Percentiles rank a stretch among this genome's conserved stretches.
Evolutionary conservation across 352 stramenopile species (phyloP).

Genomic region (Phytophthora constricta): DNA sequence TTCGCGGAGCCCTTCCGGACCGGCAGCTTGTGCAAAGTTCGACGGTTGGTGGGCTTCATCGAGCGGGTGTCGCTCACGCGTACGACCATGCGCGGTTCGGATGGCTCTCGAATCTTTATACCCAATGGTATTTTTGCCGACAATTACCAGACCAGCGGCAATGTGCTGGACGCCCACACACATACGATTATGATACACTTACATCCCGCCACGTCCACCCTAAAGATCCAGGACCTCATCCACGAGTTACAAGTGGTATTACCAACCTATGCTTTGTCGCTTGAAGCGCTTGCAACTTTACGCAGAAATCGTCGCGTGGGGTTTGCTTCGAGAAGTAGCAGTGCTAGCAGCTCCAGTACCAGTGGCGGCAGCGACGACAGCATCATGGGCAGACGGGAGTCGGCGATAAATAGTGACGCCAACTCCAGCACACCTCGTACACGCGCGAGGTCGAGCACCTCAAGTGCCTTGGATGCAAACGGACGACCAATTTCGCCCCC

Average conservation of each 20-base stretch:
- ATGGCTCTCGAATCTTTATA: constrained; percentile 78
- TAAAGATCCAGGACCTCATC: constrained; percentile 53
- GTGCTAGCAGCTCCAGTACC: constrained; percentile 38
- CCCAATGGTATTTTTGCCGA: constrained; percentile 85
- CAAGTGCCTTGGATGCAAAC: constrained; percentile 37
- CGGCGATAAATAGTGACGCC: constrained; percentile 28
- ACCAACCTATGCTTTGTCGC: constrained; percentile 42
- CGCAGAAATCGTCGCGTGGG: constrained; percentile 29
- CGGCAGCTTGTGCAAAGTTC: constrained; percentile 66
- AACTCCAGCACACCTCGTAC: constrained; percentile 20
- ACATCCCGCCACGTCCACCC: constrained; percentile 44
- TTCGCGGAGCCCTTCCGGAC: constrained; percentile 85
- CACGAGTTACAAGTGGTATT: constrained; percentile 44
- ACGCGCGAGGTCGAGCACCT: constrained; percentile 28
- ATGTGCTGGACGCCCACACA: constrained; percentile 51
- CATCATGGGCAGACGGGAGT: constrained; percentile 27
- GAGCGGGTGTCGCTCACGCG: constrained; percentile 79
- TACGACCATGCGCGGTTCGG: constrained; percentile 68
- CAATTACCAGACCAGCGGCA: constrained; percentile 72
- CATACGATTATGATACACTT: constrained; percentile 60
- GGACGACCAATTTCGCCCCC: constrained; percentile 36
- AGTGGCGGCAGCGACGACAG: constrained; percentile 36
- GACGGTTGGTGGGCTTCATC: constrained; percentile 62
- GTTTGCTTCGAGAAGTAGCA: constrained; percentile 30
- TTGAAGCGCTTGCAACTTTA: constrained; percentile 28